These are phyloP conservation scores for Logfia minima DNA, from an alignment of 129 eudicot genomes.

Conservation along the genomic window DNA sequence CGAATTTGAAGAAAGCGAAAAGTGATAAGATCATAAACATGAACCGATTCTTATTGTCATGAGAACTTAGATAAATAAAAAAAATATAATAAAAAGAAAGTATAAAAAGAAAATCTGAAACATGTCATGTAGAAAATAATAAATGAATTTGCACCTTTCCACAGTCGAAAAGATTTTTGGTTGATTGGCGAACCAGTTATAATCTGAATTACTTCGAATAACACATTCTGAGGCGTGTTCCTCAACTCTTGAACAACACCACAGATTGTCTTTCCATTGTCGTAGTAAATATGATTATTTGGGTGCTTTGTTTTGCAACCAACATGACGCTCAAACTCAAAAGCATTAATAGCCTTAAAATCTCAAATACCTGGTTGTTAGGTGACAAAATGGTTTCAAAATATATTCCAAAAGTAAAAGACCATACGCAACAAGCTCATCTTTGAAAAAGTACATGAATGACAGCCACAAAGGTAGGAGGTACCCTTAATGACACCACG, in stretches of 20 bases:
- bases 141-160: conserved; percentile 48
- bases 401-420: neutral
- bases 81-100: neutral
- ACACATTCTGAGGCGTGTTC: conserved; percentile 56
- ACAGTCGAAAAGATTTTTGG: conserved; percentile 58
- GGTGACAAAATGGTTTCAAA: conserved; percentile 9
- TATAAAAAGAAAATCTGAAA: neutral
- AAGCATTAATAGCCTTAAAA: conserved; percentile 60
- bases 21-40: conserved; percentile 17
- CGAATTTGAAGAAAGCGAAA: conserved; percentile 41
- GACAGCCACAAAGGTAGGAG: conserved; percentile 63
- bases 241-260: conserved; percentile 70
- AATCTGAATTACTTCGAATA: conserved; percentile 63
- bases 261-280: conserved; percentile 65
- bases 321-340: conserved; percentile 71
- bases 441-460: conserved; percentile 52
- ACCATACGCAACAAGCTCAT: conserved; percentile 32
- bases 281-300: conserved; percentile 68
- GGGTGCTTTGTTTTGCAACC: conserved; percentile 74
- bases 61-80: neutral
- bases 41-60: neutral
- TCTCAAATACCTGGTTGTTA: conserved; percentile 25
- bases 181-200: conserved; percentile 68
- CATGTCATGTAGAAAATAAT: neutral
- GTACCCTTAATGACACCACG: conserved; percentile 59